Evolutionary conservation across 371 early-diverging fungal genomes (phyloP), one percentile per base, ranked within the genome.

Genomic region (Dichotomocladium elegans): DNA sequence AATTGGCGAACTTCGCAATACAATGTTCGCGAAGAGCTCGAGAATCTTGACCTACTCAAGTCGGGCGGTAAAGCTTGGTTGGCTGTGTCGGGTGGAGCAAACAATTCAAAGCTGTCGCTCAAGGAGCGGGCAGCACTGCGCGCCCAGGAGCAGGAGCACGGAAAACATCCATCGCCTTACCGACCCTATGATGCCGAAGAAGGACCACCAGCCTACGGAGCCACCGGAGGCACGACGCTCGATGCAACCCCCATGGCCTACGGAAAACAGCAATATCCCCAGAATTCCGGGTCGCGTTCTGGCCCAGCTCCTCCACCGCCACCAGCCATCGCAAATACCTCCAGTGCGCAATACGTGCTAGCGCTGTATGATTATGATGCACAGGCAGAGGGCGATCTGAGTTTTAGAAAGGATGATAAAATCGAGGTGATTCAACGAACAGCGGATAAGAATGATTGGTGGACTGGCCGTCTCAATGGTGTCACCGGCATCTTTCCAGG

Each of bases 341-440:
- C 58, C 6, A 44, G 26, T 2, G 30, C n/a, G 2, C 22, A 35
- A 25, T 76, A 68, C 53, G 77, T 74, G 12, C 59, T 71, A 9
- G 90, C 90, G 6, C 54, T 90, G 33, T 90, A 89, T 60, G 87
- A 90, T 57, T 90, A 83, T 53, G 72, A 73, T 21, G 88, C 86
- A 4, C 84, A 83, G 55, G 75, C 83, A 19, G 77, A 74, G 9
- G 87, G 87, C 4, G 90, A 90, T 51, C 58, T 90, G 56, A 58
- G 72, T 12, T 87, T 90, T 66, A 55, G 61, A 3, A 82, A 79
- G 55, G 83, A 82, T 54, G 89, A 90, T 43, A 54, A 61, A 11
- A 88, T 90, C 50, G 81, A 87, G 60, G 40, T 90, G 9, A 29
- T 88, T 11, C 63, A 82, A 48, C 66, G 79, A 27, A 81, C 86